Evolutionary conservation across 1,284 basidiomycete genomes (phyloP).

Genomic region (Polyporus tsugae): DNA sequence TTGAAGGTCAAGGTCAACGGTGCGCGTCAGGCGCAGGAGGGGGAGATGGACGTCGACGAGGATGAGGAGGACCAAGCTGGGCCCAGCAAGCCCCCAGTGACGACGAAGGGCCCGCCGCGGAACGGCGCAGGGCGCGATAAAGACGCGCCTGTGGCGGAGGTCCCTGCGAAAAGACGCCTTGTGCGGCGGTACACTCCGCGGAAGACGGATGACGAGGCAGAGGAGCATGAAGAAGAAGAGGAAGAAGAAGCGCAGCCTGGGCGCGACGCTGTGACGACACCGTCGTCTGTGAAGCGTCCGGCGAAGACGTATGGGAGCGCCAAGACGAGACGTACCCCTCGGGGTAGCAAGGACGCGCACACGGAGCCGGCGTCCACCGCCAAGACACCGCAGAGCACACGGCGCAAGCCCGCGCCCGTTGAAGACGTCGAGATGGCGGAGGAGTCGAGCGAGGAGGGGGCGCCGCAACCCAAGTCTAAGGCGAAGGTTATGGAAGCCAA

Average conservation of each 20-base stretch:
- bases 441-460: slow-evolving; percentile 19
- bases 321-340: slow-evolving; percentile 11
- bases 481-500: slow-evolving; percentile 20
- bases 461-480: slow-evolving; percentile 3
- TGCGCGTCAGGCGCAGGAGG: background rate
- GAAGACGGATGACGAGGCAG: slow-evolving; percentile 26
- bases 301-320: slow-evolving; percentile 25
- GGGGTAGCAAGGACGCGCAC: slow-evolving; percentile 9
- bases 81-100: slow-evolving; percentile 24
- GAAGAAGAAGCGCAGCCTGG: background rate
- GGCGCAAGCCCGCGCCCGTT: slow-evolving; percentile 5
- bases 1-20: slow-evolving; percentile 10
- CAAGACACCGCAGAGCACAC: slow-evolving; percentile 22
- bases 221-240: slow-evolving; percentile 4
- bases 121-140: slow-evolving; percentile 12
- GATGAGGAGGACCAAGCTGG: slow-evolving; percentile 15
- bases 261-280: slow-evolving; percentile 9
- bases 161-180: slow-evolving; percentile 22
- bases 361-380: slow-evolving; percentile 23
- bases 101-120: slow-evolving; percentile 22
- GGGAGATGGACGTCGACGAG: slow-evolving; percentile 37
- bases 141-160: slow-evolving; percentile 7
- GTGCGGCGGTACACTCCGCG: slow-evolving; percentile 26
- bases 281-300: slow-evolving; percentile 18
- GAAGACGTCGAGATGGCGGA: slow-evolving; percentile 26